Evolutionary conservation across 2,329 filamentous ascomycete genomes (phyloP), one percentile per base, ranked within the genome.

Genomic region (Penicillium carneum): DNA sequence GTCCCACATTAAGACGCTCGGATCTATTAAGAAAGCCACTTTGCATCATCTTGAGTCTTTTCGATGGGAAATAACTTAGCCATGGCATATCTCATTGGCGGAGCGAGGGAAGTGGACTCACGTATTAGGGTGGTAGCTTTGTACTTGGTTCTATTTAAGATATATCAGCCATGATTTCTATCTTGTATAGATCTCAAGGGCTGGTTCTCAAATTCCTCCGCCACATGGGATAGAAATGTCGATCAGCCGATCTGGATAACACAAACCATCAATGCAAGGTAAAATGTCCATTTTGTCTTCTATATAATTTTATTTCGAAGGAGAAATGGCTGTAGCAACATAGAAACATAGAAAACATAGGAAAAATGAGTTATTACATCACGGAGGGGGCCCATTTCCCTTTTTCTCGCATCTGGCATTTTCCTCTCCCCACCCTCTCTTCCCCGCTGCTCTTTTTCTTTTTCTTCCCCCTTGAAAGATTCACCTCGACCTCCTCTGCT

Each of bases 351-450:
- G n/a, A 41, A 34, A 18, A 36, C 23, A 7, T 26, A 23, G 12
- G 23, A 42, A 7, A 16, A 34, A 36, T n/a, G 31, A 6, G 42
- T 46, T n/a, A 66, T 66, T 66, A 65, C 63, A 65, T 65, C 63
- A 65, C 63, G 58, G 56, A 36, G 16, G 52, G 58, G 52, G 47
- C 29, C 46, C 52, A 46, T 41, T 51, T 47, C 46, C 45, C 49
- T 51, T 57, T 48, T 51, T 53, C 48, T 58, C 49, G 57, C 36
- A 54, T 52, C 47, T 52, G 54, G 56, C 41, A 56, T 52, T 61
- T 62, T 61, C 63, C 55, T 61, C 59, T 56, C 64, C 58, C 52
- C 65, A 62, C 54, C 60, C 61, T 50, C 61, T 31, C n/a, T 47
- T 42, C 55, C 59, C 62, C 62, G 62, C 59, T 51, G 51, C 29